phyloP scores from a whole-genome alignment of 768 basidiomycete species.

The Rhizopogon sp. region DNA sequence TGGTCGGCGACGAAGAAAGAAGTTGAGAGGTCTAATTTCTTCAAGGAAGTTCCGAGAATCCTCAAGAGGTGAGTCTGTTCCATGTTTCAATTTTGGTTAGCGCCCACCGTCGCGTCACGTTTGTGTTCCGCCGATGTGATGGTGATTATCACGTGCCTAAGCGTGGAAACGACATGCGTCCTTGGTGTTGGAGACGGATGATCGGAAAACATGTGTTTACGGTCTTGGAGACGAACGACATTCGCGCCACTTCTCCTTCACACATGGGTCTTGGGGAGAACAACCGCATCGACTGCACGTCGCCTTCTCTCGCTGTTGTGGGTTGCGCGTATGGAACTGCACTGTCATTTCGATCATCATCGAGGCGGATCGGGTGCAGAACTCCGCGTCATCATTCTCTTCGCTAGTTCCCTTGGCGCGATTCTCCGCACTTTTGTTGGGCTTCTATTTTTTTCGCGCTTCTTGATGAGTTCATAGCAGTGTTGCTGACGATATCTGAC shows the following conservation, averaged over 20 bases:
- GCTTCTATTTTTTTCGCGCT: not conserved
- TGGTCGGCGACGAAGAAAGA: constrained; percentile 72
- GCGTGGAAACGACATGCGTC: not conserved
- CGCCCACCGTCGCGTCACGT: no score
- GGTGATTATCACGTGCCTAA: not conserved
- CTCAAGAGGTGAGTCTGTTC: constrained; percentile 40
- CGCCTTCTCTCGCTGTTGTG: no score
- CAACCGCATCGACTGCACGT: no score
- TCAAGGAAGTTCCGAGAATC: constrained; percentile 83
- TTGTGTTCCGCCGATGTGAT: not conserved
- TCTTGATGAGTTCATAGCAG: constrained; percentile 4
- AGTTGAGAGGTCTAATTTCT: constrained; percentile 86
- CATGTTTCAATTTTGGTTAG: constrained; percentile 15
- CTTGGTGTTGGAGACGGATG: not conserved
- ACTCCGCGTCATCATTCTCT: not conserved
- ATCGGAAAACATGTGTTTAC: not conserved
- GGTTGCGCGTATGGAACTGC: no score
- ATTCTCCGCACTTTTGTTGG: not conserved
- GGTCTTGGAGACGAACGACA: not conserved
- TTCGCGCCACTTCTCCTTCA: not conserved
- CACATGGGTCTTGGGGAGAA: not conserved
- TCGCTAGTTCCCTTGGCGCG: not conserved
- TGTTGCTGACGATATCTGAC: constrained; percentile 10
- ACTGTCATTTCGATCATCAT: not conserved
- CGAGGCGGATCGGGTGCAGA: not conserved